Percentiles rank a stretch among this genome's conserved stretches.
Conservation (phyloP, 495 filamentous ascomycete genomes). For the Choiromyces venosus region DNA sequence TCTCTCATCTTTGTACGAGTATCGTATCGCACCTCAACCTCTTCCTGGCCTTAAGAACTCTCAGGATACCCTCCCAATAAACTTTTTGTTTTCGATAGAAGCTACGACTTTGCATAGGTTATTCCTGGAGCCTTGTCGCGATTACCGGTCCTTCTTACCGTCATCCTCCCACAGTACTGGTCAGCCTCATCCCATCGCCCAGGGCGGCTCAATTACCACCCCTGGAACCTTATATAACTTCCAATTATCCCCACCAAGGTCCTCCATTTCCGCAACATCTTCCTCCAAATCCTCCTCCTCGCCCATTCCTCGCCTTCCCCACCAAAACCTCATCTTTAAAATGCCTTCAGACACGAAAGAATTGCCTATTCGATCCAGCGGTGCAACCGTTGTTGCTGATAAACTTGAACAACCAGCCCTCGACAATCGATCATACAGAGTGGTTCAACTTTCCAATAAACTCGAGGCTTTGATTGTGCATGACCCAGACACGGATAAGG, state of each 20-base stretch:
- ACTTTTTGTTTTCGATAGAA: neutral
- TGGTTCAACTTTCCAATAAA: conserved; percentile 77
- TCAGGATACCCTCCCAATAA: neutral
- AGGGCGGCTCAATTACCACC: too few relatives aligned
- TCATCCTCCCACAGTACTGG: neutral
- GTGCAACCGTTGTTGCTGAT: conserved; percentile 67
- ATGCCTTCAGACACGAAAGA: conserved; percentile 22
- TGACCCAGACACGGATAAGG: conserved; percentile 93
- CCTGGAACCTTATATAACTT: neutral
- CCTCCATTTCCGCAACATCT: conserved; percentile 2
- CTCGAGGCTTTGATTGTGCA: conserved; percentile 94
- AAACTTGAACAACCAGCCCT: conserved; percentile 77
- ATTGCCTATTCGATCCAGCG: conserved; percentile 14
- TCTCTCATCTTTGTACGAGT: neutral
- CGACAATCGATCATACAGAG: conserved; percentile 82
- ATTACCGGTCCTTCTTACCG: neutral
- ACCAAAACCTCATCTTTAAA: conserved; percentile 14
- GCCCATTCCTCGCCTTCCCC: conserved; percentile 34
- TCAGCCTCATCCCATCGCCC: neutral
- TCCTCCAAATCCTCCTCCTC: conserved; percentile 23
- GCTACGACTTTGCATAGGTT: neutral
- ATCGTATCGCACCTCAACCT: neutral
- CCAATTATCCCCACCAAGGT: conserved; percentile 3
- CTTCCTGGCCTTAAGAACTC: neutral
- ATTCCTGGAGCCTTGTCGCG: neutral